A percentile compares a stretch with the other conserved stretches of the same genome.
These are phyloP conservation scores for Solanum chilense DNA, from an alignment of 257 asterid species.

Conservation along the genomic window DNA sequence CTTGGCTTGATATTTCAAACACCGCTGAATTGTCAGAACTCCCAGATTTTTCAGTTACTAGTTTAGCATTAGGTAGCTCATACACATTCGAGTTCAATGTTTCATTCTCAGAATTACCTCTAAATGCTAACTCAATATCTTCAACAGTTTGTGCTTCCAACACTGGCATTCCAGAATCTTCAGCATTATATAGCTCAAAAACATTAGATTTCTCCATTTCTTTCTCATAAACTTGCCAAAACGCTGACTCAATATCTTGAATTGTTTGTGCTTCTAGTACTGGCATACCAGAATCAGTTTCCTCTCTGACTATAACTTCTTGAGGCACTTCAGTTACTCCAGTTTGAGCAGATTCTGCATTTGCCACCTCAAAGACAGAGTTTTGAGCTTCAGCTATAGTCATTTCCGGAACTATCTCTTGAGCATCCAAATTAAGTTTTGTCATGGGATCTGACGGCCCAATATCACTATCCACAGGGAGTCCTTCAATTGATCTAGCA, in stretches of 20 bases:
- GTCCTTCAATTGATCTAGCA: constrained; percentile 8
- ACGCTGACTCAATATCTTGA: constrained; percentile 1
- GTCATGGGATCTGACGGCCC: background rate
- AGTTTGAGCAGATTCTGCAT: constrained; percentile 5
- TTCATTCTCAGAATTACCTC: background rate
- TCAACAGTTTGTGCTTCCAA: constrained; percentile 18
- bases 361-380: constrained; percentile 11
- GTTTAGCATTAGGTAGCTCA: background rate
- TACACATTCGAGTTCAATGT: background rate
- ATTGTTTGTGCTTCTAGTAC: constrained; percentile 3
- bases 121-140: constrained; percentile 17
- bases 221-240: background rate
- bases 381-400: constrained; percentile 23
- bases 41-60: background rate
- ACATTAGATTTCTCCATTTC: background rate
- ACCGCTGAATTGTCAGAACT: background rate
- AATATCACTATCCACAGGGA: background rate
- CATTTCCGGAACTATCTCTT: constrained; percentile 9
- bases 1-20: background rate
- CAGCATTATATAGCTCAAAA: background rate
- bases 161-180: constrained; percentile 11
- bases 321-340: constrained; percentile 1
- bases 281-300: constrained; percentile 2
- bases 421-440: constrained; percentile 4
- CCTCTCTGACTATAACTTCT: background rate